phyloP scores from a whole-genome alignment of 257 asterid genomes.

The Gardenia jasminoides region DNA sequence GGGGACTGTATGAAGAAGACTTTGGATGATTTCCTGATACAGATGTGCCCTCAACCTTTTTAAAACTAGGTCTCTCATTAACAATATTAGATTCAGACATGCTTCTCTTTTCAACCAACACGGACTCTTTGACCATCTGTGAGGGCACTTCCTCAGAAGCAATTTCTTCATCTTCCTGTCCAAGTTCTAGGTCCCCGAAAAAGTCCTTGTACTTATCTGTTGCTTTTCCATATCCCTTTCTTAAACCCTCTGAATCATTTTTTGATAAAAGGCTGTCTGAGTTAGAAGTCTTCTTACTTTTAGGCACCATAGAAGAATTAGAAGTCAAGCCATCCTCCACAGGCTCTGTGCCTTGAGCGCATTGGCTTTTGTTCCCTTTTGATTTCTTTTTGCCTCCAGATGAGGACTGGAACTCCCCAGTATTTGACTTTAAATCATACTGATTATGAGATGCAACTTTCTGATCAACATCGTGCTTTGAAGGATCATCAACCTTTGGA shows the following conservation, averaged over 20 bases:
- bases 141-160: slow-evolving; percentile 55
- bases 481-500: slow-evolving; percentile 29
- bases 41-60: slow-evolving; percentile 40
- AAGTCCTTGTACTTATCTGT: slow-evolving; percentile 66
- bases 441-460: slow-evolving; percentile 41
- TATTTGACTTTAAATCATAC: slow-evolving; percentile 43
- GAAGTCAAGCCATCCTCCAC: slow-evolving; percentile 39
- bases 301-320: slow-evolving; percentile 46
- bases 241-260: slow-evolving; percentile 45
- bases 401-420: slow-evolving; percentile 42
- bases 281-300: slow-evolving; percentile 47
- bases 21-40: slow-evolving; percentile 36
- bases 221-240: slow-evolving; percentile 49
- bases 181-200: slow-evolving; percentile 75
- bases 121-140: slow-evolving; percentile 44
- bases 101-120: slow-evolving; percentile 38
- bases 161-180: slow-evolving; percentile 59
- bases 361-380: slow-evolving; percentile 39
- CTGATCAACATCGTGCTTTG: slow-evolving; percentile 37
- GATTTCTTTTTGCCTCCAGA: slow-evolving; percentile 50
- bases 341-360: slow-evolving; percentile 33
- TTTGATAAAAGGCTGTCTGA: slow-evolving; percentile 33
- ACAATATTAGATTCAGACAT: slow-evolving; percentile 32
- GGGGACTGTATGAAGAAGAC: slow-evolving; percentile 40
- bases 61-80: slow-evolving; percentile 43